These are phyloP conservation scores for Trypanosoma avium DNA, from an alignment of 208 protist species.

Conservation along the genomic window DNA sequence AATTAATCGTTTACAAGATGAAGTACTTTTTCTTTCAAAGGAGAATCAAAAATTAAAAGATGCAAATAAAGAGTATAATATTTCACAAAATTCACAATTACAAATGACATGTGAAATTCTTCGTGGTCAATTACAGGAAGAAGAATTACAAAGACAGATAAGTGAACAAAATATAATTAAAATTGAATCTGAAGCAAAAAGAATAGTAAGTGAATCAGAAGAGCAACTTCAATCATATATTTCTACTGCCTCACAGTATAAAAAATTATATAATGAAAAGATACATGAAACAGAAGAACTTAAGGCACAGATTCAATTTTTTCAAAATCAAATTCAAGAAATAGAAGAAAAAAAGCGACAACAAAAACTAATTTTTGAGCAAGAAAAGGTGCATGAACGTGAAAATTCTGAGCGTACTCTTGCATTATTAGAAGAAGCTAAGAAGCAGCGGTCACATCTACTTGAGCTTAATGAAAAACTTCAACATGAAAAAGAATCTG, in stretches of 20 bases:
- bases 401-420: conserved; percentile 30
- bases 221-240: conserved; percentile 48
- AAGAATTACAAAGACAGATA: conserved; percentile 33
- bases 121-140: conserved; percentile 32
- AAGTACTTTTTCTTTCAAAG: conserved; percentile 44
- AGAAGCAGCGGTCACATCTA: conserved; percentile 45
- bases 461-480: conserved; percentile 49
- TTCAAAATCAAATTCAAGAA: conserved; percentile 27
- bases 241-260: conserved; percentile 45
- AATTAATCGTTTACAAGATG: conserved; percentile 44
- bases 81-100: conserved; percentile 32
- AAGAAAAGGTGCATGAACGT: conserved; percentile 34
- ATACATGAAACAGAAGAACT: conserved; percentile 35
- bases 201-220: conserved; percentile 29
- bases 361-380: conserved; percentile 30
- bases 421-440: conserved; percentile 40
- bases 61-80: conserved; percentile 31
- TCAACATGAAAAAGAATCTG: conserved; percentile 31
- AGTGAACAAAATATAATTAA: neutral
- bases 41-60: conserved; percentile 49
- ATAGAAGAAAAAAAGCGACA: conserved; percentile 36
- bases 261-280: conserved; percentile 50
- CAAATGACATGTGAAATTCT: conserved; percentile 54
- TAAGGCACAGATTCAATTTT: conserved; percentile 33
- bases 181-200: conserved; percentile 17